Conservation (phyloP, 805 yeast species). For the Ogataea kodamae region DNA sequence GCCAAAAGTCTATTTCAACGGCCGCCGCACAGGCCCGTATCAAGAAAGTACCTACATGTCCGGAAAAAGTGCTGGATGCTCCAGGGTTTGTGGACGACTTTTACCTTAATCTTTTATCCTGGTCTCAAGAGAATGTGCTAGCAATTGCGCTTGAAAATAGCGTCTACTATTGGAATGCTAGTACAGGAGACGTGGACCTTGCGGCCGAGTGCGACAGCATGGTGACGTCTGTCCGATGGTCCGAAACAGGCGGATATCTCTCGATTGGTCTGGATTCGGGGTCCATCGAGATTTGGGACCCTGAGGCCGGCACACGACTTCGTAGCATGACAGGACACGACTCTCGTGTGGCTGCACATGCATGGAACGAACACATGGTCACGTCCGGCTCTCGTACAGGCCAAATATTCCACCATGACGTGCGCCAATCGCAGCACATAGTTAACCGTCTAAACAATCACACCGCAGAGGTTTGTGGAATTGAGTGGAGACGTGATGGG, state of each 20-base stretch:
- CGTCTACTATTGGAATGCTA: constrained; percentile 91
- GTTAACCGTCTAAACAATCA: constrained; percentile 61
- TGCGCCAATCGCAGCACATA: constrained; percentile 75
- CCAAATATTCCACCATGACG: constrained; percentile 82
- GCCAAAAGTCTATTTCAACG: constrained; percentile 31
- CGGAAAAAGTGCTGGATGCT: constrained; percentile 92
- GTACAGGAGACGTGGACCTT: constrained; percentile 69
- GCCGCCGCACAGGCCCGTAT: constrained; percentile 61
- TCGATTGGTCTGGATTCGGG: constrained; percentile 86
- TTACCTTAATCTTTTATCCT: constrained; percentile 77
- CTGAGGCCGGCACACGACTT: constrained; percentile 66
- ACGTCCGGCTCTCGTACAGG: constrained; percentile 91
- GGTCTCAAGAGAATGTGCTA: constrained; percentile 79
- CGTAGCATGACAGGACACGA: constrained; percentile 75
- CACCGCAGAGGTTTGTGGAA: constrained; percentile 88
- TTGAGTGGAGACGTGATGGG: constrained; percentile 83
- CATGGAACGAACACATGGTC: constrained; percentile 79
- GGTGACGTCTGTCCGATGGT: constrained; percentile 81
- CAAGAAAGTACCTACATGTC: constrained; percentile 78
- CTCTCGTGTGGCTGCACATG: constrained; percentile 76
- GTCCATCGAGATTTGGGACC: constrained; percentile 88
- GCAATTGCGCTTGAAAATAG: constrained; percentile 85
- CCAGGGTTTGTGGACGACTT: constrained; percentile 94
- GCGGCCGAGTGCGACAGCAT: constrained; percentile 53
- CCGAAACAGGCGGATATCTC: constrained; percentile 82